Evolutionary conservation across 257 asterid species (phyloP), one percentile per base, ranked within the genome.

Genomic region (Capsicum chinense): DNA sequence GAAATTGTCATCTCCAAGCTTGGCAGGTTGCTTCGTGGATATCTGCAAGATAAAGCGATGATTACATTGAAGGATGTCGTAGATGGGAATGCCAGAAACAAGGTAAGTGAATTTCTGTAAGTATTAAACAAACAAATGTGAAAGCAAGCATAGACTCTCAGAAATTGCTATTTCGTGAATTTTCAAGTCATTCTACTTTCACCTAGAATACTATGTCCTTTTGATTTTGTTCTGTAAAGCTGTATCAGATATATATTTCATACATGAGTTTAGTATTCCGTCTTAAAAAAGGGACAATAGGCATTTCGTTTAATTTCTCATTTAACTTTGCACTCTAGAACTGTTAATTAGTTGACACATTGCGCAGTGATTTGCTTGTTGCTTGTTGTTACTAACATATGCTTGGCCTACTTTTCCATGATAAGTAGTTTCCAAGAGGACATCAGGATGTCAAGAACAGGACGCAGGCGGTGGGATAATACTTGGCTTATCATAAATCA

Each of bases 81-180:
- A 52, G 89, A 91, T 79, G 96, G 88, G 64, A 90, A 92, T 89
- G 85, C 89, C 16, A 91, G 91, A 85, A 91, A 89, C 91, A 91
- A 92, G 94, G 96, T 90, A 9, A 82, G 91, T 76, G 56, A 37
- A 39, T 81, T 16, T 54, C 12, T 37, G 83, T 12, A 66, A 80
- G 11, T 81, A n/a, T 62, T 26, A 19, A 33, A 59, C 39, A 81
- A 47, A 9, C 17, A 19, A 80, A 74, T 74, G 80, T 74, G 17
- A 74, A 74, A 74, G 60, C 21, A 74, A 74, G 60, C 17, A 50
- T 19, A 73, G 12, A 74, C 44, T 11, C 44, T n/a, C 67, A 14
- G 58, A 44, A 57, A 39, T 60, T 13, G 56, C 58, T 80, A 4
- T 3, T 39, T 58, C 57, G 71, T 9, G 68, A 80, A 42, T 64